Evolutionary conservation across 306 rosid species (phyloP), one percentile per base, ranked within the genome.

Genomic region (Cucumis hystrix): DNA sequence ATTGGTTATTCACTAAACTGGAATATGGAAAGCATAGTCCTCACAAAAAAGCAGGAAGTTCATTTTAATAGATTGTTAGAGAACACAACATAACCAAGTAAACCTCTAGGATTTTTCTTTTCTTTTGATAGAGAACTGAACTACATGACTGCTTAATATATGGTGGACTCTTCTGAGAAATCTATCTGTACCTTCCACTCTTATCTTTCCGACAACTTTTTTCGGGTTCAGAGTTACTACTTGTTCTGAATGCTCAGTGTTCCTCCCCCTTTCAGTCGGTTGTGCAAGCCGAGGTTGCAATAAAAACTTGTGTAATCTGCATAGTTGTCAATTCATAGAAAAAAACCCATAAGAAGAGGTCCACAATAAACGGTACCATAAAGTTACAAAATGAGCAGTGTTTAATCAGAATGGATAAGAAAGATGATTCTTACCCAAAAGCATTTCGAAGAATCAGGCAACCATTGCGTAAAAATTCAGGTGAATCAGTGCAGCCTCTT

Each of bases 401-500:
- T 51, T 70, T 71, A 15, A 23, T 45, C 21, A 21, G 30, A 80
- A 60, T n/a, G 20, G 16, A 76, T 25, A 43, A 76, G 69, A 40
- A 84, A 74, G 45, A 37, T 55, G 82, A 14, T 60, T 73, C 87
- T 39, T 80, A 95, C 99, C 98, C 99, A 84, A 95, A 91, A 81
- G 99, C 99, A 86, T 86, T 87, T 80, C 97, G 86, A 78, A 95
- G 96, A 83, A 85, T 88, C 70, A 90, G 61, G 60, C 99, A 95
- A 83, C 87, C 96, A 62, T 91, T 91, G 49, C 80, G 88, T 18
- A 95, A 84, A 85, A 95, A 95, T 79, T 89, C 97, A 0, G 97
- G 93, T 47, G 99, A 97, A 78, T 95, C 96, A 12, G 91, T 79
- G 85, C 97, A 90, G 78, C 99, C 99, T 84, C 80, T 84, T 67